Base-by-base conservation (phyloP, 1,139 yeast species). In the Magnusiomyces suaveolens region DNA sequence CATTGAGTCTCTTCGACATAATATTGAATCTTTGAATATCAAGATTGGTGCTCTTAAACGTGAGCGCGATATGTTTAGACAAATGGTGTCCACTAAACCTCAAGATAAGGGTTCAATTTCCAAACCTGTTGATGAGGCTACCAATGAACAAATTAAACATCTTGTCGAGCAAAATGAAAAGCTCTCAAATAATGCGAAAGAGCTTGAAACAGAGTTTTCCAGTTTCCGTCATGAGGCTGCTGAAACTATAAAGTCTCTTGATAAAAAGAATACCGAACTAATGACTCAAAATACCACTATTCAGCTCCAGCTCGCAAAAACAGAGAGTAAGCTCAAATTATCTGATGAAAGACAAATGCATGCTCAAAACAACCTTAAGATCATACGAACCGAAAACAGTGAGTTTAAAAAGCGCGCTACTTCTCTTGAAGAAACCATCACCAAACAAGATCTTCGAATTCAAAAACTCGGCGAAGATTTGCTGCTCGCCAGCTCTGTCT, bases 31-130 rank as follows among this genome's bases (percentile, higher is more conserved):
- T 41, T 64, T 80, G 23, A 77, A 77, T 56, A 66, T 75, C 2
- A 81, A 77, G 60, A 69, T 79, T 48, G 78, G 75, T 6, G 78
- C 87, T 1, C 76, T 79, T 3, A 70, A 75, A 2, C 76, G 80
- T 56, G 92, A 85, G 64, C 74, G 87, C 57, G 94, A 87, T 63
- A 78, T 81, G 70, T 75, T 84, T 66, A 72, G 83, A 66, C 64
- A 76, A 0, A 68, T 79, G 63, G 62, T 70, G 4, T 61, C 68
- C 1, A 66, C 62, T 44, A 65, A 66, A 53, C 57, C 60, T 29
- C 58, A 62, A 26, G 63, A 61, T 10, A 64, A 62, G 1, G 50
- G 51, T 38, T 24, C 54, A 20, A 52, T 56, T 2, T 51, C 52
- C 33, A 58, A 60, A 16, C 61, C 52, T 43, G 41, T 54, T 2